These are phyloP conservation scores for Hebeloma cylindrosporum DNA, from an alignment of 768 basidiomycete species.

Conservation along the genomic window DNA sequence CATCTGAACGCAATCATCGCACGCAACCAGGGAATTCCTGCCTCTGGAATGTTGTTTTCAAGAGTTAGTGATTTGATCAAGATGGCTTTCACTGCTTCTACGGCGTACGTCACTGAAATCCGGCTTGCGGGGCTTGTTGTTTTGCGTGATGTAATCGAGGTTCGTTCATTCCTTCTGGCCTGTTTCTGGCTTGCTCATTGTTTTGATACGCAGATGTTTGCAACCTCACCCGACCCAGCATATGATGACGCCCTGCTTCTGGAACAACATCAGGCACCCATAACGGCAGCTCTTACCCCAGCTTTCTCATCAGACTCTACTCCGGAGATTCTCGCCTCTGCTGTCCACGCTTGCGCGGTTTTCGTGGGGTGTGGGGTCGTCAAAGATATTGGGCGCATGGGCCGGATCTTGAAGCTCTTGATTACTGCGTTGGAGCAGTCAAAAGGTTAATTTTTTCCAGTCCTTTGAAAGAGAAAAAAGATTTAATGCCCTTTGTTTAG, in stretches of 20 bases:
- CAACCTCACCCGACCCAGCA: slow-evolving; percentile 84
- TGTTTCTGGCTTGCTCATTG: slow-evolving; percentile 1
- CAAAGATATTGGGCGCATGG: slow-evolving; percentile 89
- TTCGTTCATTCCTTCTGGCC: slow-evolving; percentile 24
- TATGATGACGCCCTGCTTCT: slow-evolving; percentile 87
- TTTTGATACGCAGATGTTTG: slow-evolving; percentile 67
- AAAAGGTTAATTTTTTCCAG: slow-evolving; percentile 56
- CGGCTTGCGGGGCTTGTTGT: slow-evolving; percentile 88
- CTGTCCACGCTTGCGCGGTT: slow-evolving; percentile 89
- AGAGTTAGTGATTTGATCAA: slow-evolving; percentile 91
- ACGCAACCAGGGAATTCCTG: slow-evolving; percentile 52
- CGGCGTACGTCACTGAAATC: slow-evolving; percentile 95
- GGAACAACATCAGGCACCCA: slow-evolving; percentile 97
- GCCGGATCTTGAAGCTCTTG: slow-evolving; percentile 86
- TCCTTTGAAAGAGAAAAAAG: background rate
- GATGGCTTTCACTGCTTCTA: slow-evolving; percentile 97
- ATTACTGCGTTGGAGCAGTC: slow-evolving; percentile 88
- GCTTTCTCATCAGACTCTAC: slow-evolving; percentile 95
- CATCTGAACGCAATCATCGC: slow-evolving; percentile 82
- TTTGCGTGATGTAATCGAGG: slow-evolving; percentile 90
- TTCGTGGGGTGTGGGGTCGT: slow-evolving; percentile 96
- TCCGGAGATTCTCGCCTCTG: slow-evolving; percentile 91
- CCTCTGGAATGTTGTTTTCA: slow-evolving; percentile 69
- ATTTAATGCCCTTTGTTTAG: slow-evolving; percentile 44
- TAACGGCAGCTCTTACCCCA: slow-evolving; percentile 95